Evolutionary conservation across 1,284 basidiomycete species (phyloP).

Genomic region (Ceratobasidium sp.): DNA sequence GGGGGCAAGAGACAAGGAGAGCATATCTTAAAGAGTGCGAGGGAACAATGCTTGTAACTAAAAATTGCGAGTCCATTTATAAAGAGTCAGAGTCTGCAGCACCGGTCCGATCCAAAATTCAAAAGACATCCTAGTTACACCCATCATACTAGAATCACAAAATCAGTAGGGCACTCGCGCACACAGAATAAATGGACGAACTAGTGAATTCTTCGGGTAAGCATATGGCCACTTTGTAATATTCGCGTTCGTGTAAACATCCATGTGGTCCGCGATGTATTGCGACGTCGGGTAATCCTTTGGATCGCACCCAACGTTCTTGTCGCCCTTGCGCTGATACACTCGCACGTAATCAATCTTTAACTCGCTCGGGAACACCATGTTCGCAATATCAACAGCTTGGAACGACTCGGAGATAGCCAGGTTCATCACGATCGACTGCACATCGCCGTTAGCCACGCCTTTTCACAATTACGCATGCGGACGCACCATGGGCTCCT

Average conservation of each 20-base stretch:
- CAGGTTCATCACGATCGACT: constrained; percentile 58
- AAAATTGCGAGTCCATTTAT: constrained; percentile 44
- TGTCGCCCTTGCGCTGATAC: constrained; percentile 61
- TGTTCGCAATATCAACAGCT: constrained; percentile 57
- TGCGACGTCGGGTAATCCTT: constrained; percentile 63
- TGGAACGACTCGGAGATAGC: constrained; percentile 66
- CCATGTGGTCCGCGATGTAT: constrained; percentile 59
- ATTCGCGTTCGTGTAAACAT: constrained; percentile 50
- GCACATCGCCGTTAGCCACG: background rate
- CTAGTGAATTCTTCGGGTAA: constrained; percentile 48
- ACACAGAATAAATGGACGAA: constrained; percentile 20
- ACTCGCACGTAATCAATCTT: constrained; percentile 70
- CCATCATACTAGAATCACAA: constrained; percentile 36
- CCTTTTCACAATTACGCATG: background rate
- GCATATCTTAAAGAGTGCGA: constrained; percentile 16
- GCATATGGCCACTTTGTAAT: constrained; percentile 48
- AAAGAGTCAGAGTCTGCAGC: constrained; percentile 23
- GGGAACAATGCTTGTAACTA: constrained; percentile 30
- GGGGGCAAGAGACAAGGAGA: constrained; percentile 5
- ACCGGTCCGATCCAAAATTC: constrained; percentile 30
- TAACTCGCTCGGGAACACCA: constrained; percentile 64
- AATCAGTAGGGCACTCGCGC: background rate
- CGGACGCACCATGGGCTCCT: constrained; percentile 55
- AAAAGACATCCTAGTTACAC: constrained; percentile 27
- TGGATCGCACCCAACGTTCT: constrained; percentile 67